phyloP scores from a whole-genome alignment of 352 stramenopile genomes.

The Globisporangium heterothallicum region DNA sequence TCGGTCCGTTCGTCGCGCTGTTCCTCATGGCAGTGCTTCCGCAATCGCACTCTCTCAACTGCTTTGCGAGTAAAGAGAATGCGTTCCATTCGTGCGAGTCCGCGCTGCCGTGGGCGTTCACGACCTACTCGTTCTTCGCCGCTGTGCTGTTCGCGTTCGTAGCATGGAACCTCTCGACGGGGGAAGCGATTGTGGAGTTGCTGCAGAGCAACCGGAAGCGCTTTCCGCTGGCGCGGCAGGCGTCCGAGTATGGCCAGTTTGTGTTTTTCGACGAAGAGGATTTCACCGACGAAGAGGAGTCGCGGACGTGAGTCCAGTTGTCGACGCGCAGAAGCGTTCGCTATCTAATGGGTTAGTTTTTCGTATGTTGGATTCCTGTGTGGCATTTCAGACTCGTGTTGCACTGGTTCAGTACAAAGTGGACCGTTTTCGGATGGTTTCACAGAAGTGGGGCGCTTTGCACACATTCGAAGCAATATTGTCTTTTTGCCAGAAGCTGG shows the following conservation, averaged over 20 bases:
- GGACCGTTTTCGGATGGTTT: no score
- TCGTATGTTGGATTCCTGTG: no score
- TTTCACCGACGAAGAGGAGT: slow-evolving; percentile 13
- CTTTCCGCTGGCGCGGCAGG: slow-evolving; percentile 43
- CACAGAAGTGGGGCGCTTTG: no score
- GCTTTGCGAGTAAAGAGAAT: slow-evolving; percentile 18
- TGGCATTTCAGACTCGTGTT: no score
- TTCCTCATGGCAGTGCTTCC: slow-evolving; percentile 46
- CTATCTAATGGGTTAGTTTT: no score
- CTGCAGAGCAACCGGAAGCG: slow-evolving; percentile 31
- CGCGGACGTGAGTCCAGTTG: not conserved
- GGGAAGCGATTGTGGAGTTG: slow-evolving; percentile 26
- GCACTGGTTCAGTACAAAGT: no score
- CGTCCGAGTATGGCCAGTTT: slow-evolving; percentile 72
- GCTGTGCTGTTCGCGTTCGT: slow-evolving; percentile 28
- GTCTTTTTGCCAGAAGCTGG: no score
- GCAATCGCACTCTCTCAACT: slow-evolving; percentile 33
- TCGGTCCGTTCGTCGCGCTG: slow-evolving; percentile 53
- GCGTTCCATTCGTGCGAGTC: slow-evolving; percentile 31
- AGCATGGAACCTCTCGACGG: slow-evolving; percentile 24
- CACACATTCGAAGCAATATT: no score
- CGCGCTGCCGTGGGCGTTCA: slow-evolving; percentile 61
- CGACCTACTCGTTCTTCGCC: slow-evolving; percentile 39
- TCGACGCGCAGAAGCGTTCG: no score
- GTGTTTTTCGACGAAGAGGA: slow-evolving; percentile 71